Evolutionary conservation across 768 basidiomycete species (phyloP).

Genomic region (Pisolithus sp.): DNA sequence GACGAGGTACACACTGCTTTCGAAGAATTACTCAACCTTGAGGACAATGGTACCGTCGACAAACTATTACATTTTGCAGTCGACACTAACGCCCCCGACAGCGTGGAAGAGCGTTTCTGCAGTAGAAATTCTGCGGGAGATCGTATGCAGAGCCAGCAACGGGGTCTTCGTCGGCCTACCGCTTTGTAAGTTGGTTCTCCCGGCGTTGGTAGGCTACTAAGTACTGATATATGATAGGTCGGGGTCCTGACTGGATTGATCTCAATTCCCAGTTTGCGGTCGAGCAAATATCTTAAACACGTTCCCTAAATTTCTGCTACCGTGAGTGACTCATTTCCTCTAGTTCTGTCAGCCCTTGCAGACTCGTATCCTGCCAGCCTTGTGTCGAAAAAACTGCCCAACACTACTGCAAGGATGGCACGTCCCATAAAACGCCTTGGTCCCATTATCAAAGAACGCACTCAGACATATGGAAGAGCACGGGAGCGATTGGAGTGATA

Average conservation of each 20-base stretch:
- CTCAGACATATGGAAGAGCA: slow-evolving; percentile 14
- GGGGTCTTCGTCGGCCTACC: slow-evolving; percentile 34
- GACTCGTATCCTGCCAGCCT: neutral
- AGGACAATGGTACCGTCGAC: slow-evolving; percentile 10
- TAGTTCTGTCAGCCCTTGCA: neutral
- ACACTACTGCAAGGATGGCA: neutral
- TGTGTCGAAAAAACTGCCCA: neutral
- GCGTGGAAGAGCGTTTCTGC: slow-evolving; percentile 35
- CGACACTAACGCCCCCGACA: slow-evolving; percentile 3
- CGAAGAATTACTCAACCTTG: slow-evolving; percentile 28
- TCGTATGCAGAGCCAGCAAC: slow-evolving; percentile 38
- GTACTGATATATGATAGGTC: neutral
- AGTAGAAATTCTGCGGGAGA: slow-evolving; percentile 19
- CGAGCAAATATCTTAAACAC: slow-evolving; percentile 11
- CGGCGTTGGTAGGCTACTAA: too few relatives aligned
- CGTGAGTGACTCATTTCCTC: slow-evolving; percentile 14
- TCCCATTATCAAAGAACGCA: slow-evolving; percentile 28
- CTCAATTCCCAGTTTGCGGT: neutral
- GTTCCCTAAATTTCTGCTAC: slow-evolving; percentile 29
- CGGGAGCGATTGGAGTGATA: slow-evolving; percentile 22
- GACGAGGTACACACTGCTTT: slow-evolving; percentile 41
- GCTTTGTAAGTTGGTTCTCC: too few relatives aligned
- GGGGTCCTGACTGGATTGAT: slow-evolving; percentile 13
- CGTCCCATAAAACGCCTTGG: slow-evolving; percentile 11
- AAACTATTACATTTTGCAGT: neutral